Base-by-base conservation (phyloP, 148 eudicot genomes). In the Cornus kousa region DNA sequence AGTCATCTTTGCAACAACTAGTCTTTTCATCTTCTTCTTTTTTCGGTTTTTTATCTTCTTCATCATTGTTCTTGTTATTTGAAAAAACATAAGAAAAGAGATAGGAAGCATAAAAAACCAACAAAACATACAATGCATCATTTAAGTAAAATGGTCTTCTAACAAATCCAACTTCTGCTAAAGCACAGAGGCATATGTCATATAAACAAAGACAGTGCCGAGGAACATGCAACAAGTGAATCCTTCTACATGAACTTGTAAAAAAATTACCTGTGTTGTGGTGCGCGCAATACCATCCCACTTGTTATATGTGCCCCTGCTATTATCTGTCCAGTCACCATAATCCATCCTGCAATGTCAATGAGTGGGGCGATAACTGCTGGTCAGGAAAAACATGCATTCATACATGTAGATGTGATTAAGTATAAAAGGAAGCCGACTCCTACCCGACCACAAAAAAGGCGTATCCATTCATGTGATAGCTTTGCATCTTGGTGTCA, bases 261-360 rank as follows among this genome's bases (percentile, higher is more conserved):
- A 31, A 71, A 22, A 79, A 31, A n/a, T 31, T 83, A 91, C 99
- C 95, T 96, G 99, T 22, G 91, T 91, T 77, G 99, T 89, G 60
- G 92, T 73, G 19, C 99, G 97, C 70, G 99, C 98, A 79, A 94
- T 82, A 66, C 98, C 99, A 78, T 96, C 99, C 99, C 99, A 96
- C 88, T 94, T 96, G 83, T 96, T 96, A 79, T 96, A 96, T 28
- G 98, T 92, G 48, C 99, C 99, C 87, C 98, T 84, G 81, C 99
- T 96, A 74, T 77, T 83, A 55, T 94, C 89, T 0, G 98, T 86
- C 99, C 99, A 96, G 85, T 87, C 98, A 73, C 99, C 99, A 50
- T 62, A 96, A 78, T 94, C 99, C 98, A 96, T 93, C 69, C 99
- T 96, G 89, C 67, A 80, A 70, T 32, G 33, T 22, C 5, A 24